Conservation (phyloP, 129 eudicot species). For the Ambrosia artemisiifolia region DNA sequence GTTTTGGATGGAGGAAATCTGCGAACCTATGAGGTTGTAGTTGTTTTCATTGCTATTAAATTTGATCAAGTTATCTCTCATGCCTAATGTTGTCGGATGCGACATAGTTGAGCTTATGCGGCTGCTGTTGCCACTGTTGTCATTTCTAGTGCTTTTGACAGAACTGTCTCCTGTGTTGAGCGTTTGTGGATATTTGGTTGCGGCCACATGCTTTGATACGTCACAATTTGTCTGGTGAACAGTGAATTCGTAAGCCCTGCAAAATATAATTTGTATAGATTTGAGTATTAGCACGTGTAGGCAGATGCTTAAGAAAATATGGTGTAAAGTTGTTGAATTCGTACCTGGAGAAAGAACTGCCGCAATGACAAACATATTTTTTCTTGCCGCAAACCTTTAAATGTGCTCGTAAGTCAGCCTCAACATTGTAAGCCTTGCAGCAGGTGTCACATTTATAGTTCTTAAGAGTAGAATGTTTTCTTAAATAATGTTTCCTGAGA, state of each 20-base stretch:
- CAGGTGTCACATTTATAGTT: slow-evolving; percentile 49
- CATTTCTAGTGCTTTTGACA: neutral
- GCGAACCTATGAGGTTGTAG: neutral
- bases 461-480: slow-evolving; percentile 47
- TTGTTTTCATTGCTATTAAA: neutral
- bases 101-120: neutral
- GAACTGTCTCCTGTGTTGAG: neutral
- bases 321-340: no score
- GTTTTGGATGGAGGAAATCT: neutral
- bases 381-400: slow-evolving; percentile 39
- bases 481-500: slow-evolving; percentile 49
- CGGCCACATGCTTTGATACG: no score
- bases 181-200: neutral
- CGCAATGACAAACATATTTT: slow-evolving; percentile 46
- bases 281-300: neutral
- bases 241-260: neutral
- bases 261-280: neutral
- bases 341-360: slow-evolving; percentile 49
- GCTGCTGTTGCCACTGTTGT: neutral
- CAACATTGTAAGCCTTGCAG: slow-evolving; percentile 44
- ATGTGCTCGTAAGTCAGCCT: slow-evolving; percentile 51
- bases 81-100: neutral
- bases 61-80: neutral
- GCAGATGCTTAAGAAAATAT: neutral
- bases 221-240: neutral